A percentile compares a stretch with the other conserved stretches of the same genome.
These are phyloP conservation scores for Pouteria glomerata DNA, from an alignment of 148 eudicot genomes.

Conservation along the genomic window DNA sequence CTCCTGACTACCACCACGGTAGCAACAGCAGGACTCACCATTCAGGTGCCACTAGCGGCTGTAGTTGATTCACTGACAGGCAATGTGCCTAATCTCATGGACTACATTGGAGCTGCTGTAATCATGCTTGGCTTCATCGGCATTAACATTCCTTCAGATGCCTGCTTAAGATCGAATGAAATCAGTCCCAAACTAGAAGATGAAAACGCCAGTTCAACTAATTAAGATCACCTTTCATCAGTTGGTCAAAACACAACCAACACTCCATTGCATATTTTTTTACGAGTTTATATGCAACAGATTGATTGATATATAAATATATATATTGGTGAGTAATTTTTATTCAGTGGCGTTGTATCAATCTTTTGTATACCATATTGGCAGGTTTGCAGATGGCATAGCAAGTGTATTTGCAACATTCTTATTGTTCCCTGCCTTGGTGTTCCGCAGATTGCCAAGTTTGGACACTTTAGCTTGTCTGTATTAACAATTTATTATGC, in stretches of 20 bases:
- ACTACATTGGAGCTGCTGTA: slow-evolving; percentile 79
- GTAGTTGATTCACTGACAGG: slow-evolving; percentile 70
- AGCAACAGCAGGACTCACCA: slow-evolving; percentile 96
- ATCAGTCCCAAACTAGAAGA: slow-evolving; percentile 33
- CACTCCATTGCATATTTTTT: not conserved
- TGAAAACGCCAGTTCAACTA: slow-evolving; percentile 13
- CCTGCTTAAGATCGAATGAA: slow-evolving; percentile 38
- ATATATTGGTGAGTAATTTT: too few relatives aligned
- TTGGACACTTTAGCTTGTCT: too few relatives aligned
- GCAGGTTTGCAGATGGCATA: not conserved
- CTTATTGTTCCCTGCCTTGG: not conserved
- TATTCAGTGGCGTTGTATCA: not conserved
- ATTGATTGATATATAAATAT: too few relatives aligned
- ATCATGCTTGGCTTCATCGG: slow-evolving; percentile 86
- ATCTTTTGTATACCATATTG: not conserved
- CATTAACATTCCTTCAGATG: slow-evolving; percentile 71
- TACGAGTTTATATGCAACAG: too few relatives aligned
- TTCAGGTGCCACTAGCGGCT: slow-evolving; percentile 94
- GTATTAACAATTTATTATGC: too few relatives aligned
- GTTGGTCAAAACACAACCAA: not conserved
- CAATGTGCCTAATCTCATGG: slow-evolving; percentile 54
- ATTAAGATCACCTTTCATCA: slow-evolving; percentile 13
- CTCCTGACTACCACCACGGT: slow-evolving; percentile 91
- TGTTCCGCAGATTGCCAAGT: too few relatives aligned
- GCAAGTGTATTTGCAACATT: not conserved